Evolutionary conservation across 2,329 filamentous ascomycete species (phyloP), one percentile per base, ranked within the genome.

Genomic region (Thielaviopsis punctulata): DNA sequence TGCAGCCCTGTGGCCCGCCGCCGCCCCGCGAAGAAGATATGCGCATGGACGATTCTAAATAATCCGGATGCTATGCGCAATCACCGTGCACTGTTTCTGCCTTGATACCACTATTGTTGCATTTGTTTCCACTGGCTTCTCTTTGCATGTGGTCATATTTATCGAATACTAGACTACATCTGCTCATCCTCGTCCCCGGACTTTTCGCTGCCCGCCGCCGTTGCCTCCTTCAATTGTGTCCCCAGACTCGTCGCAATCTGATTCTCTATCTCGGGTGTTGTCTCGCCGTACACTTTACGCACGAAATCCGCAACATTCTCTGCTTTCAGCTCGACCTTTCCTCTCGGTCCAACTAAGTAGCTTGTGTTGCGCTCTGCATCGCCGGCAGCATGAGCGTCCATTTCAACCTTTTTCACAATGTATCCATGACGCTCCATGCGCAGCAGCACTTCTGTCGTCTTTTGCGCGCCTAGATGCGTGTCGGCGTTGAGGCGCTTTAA

Each of bases 361-460:
- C 86, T 88, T 7, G 87, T 73, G 2, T 77, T 73, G 57, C 90
- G 81, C 36, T 94, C 86, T 1, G 78, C 79, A 18, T 49, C 47
- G 10, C 27, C 48, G 1, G 23, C 18, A 25, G 69, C 59, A 4
- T 67, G 66, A 63, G 61, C 63, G 12, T 70, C 70, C 45, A 68
- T 76, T 59, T 95, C 88, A 19, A 80, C 75, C 48, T 81, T 74
- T 57, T 79, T 84, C 33, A 88, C 72, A 2, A 98, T 69, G 62
- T 98, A 98, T 0, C 84, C 85, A 51, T 96, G 88, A 57, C 76
- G 82, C 57, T 82, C 75, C 70, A 96, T 81, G 49, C 77, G 76
- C 58, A 81, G 77, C 12, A 96, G 68, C 2, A 90, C 69, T 50
- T 79, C 73, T 6, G 93, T 84, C 1, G 86, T 93, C 60, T 78